phyloP scores from a whole-genome alignment of 2,329 filamentous ascomycete genomes.

The Fusarium sororula region DNA sequence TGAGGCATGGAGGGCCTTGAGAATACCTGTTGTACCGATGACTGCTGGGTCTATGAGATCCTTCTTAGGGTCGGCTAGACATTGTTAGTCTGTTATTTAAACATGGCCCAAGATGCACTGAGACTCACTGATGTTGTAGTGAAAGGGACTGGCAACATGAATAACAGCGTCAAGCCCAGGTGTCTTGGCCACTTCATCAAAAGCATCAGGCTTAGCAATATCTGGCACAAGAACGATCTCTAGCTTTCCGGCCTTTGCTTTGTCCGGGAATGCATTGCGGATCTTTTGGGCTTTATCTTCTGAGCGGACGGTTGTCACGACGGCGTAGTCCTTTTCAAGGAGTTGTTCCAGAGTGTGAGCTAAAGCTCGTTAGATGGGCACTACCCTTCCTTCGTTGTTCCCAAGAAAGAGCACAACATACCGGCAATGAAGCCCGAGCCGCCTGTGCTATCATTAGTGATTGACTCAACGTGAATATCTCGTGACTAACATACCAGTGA shows the following conservation, averaged over 20 bases:
- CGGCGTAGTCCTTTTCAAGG: constrained; percentile 58
- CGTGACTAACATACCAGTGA: constrained; percentile 39
- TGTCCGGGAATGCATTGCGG: constrained; percentile 54
- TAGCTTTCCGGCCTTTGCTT: constrained; percentile 55
- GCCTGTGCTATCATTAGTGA: constrained; percentile 36
- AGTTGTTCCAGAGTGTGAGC: constrained; percentile 66
- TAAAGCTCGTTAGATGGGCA: constrained; percentile 33
- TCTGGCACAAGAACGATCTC: constrained; percentile 74
- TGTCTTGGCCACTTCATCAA: constrained; percentile 68
- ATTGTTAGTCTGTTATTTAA: background rate
- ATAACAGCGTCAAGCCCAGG: constrained; percentile 64
- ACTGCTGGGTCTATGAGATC: constrained; percentile 68
- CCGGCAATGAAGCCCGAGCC: constrained; percentile 50
- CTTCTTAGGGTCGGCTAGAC: constrained; percentile 55
- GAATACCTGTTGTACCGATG: constrained; percentile 72
- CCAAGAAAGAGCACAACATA: constrained; percentile 19
- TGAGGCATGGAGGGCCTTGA: constrained; percentile 71
- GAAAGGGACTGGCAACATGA: constrained; percentile 70
- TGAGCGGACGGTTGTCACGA: constrained; percentile 65
- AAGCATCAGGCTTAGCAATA: constrained; percentile 77
- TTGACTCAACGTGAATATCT: background rate
- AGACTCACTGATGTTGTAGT: constrained; percentile 57
- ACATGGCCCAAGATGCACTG: background rate
- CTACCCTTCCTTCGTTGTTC: background rate
- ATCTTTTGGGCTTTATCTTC: constrained; percentile 64